These are phyloP conservation scores for Eimeria falciformis DNA, from an alignment of 169 alveolate species.

Conservation along the genomic window DNA sequence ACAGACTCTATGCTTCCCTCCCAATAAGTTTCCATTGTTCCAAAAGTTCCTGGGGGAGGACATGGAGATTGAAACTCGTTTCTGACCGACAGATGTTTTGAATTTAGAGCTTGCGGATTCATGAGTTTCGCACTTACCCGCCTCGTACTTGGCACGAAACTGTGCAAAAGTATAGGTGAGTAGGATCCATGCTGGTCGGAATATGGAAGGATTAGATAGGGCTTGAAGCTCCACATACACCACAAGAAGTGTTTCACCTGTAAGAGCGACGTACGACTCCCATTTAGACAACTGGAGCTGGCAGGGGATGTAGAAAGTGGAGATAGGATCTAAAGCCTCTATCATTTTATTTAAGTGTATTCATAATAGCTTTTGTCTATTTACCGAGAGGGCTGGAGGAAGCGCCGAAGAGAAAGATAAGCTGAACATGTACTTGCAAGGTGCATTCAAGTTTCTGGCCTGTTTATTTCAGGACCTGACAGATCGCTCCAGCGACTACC, in stretches of 20 bases:
- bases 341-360: background rate
- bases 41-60: conserved; percentile 16
- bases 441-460: background rate
- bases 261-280: conserved; percentile 55
- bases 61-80: conserved; percentile 1
- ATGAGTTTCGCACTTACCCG: conserved; percentile 9
- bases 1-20: background rate
- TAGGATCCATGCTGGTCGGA: conserved; percentile 25
- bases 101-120: no score
- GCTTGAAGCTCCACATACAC: background rate
- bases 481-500: conserved; percentile 62
- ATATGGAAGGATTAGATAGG: background rate
- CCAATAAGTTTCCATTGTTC: conserved; percentile 69
- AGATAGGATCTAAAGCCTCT: conserved; percentile 47
- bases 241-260: background rate
- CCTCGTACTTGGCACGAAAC: conserved; percentile 55
- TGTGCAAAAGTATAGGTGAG: conserved; percentile 17
- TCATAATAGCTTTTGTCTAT: background rate
- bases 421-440: background rate
- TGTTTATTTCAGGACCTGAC: conserved; percentile 36
- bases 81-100: background rate
- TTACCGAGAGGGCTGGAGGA: conserved; percentile 66
- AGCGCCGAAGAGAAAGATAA: conserved; percentile 68
- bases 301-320: conserved; percentile 66
- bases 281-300: conserved; percentile 54